These are phyloP conservation scores for Colletotrichum musae DNA, from an alignment of 2,329 filamentous ascomycete species.

Conservation along the genomic window DNA sequence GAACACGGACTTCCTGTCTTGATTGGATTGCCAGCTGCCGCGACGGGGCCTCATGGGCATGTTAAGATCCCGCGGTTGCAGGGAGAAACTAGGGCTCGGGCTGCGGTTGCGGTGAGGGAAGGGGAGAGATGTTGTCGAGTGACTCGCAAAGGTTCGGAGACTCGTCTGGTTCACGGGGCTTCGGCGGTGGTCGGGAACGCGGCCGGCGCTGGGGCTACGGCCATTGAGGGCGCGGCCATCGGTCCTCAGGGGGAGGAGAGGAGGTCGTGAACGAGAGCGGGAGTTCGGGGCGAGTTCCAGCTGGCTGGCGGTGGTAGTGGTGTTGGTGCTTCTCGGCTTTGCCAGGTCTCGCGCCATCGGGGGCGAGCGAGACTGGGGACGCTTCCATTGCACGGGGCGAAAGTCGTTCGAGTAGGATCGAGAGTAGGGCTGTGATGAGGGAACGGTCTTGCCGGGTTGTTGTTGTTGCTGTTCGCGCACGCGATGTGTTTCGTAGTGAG, in stretches of 20 bases:
- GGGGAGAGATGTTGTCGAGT: slow-evolving; percentile 57
- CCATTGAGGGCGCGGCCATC: slow-evolving; percentile 61
- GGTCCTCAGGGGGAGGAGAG: slow-evolving; percentile 61
- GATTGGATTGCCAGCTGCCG: slow-evolving; percentile 80
- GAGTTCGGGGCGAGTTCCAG: slow-evolving; percentile 30
- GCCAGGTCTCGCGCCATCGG: slow-evolving; percentile 50
- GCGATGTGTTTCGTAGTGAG: slow-evolving; percentile 46
- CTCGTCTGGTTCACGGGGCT: slow-evolving; percentile 32
- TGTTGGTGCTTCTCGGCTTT: slow-evolving; percentile 36
- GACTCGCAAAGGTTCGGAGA: slow-evolving; percentile 52
- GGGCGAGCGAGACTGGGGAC: slow-evolving; percentile 40
- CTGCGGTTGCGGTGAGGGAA: slow-evolving; percentile 61
- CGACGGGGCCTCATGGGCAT: slow-evolving; percentile 60
- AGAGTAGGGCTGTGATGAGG: slow-evolving; percentile 37
- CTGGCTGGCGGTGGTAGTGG: neutral
- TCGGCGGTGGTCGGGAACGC: slow-evolving; percentile 48
- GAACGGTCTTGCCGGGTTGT: slow-evolving; percentile 38
- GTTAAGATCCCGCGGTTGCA: slow-evolving; percentile 60
- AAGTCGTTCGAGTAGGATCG: slow-evolving; percentile 43
- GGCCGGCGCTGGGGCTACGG: slow-evolving; percentile 63
- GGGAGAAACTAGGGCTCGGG: slow-evolving; percentile 64
- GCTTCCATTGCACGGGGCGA: slow-evolving; percentile 34
- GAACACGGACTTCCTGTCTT: slow-evolving; percentile 75
- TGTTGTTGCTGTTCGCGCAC: slow-evolving; percentile 50
- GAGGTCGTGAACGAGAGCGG: slow-evolving; percentile 53